phyloP scores from a whole-genome alignment of 2,329 filamentous ascomycete genomes.

The Tolypocladium album region DNA sequence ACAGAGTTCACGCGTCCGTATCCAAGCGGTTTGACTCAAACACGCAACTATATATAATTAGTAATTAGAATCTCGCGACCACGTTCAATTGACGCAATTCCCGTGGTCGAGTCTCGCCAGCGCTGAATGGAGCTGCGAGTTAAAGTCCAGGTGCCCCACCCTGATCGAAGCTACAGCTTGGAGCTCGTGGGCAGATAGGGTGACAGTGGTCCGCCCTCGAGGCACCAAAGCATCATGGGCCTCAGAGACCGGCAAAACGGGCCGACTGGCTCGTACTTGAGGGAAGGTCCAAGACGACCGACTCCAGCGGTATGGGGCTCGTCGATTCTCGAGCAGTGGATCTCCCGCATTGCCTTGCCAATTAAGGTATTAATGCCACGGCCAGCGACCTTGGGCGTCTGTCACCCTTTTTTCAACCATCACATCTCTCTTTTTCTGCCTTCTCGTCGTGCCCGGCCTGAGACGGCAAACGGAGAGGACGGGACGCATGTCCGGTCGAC shows the following conservation, averaged over 20 bases:
- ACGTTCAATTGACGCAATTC: not conserved
- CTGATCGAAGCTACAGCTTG: not conserved
- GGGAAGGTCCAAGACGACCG: not conserved
- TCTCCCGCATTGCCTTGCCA: not conserved
- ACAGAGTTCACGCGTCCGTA: fast-evolving
- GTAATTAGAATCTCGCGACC: not conserved
- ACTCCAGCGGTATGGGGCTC: not conserved
- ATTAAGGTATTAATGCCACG: not conserved
- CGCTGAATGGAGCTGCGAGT: not conserved
- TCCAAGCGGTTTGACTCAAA: not conserved
- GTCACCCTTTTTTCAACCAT: not conserved
- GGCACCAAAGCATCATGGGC: not conserved
- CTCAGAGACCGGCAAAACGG: not conserved
- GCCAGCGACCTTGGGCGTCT: not conserved
- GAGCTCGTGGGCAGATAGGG: not conserved
- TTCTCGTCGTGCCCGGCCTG: too few species aligned
- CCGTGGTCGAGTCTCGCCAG: not conserved
- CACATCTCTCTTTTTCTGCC: not conserved
- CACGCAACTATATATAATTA: not conserved
- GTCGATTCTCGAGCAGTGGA: not conserved
- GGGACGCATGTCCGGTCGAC: not conserved
- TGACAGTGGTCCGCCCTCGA: not conserved
- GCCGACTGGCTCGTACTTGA: not conserved
- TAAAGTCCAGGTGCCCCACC: not conserved
- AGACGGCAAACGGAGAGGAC: too few species aligned